phyloP scores from a whole-genome alignment of 306 rosid genomes.

The Lagenaria siceraria region DNA sequence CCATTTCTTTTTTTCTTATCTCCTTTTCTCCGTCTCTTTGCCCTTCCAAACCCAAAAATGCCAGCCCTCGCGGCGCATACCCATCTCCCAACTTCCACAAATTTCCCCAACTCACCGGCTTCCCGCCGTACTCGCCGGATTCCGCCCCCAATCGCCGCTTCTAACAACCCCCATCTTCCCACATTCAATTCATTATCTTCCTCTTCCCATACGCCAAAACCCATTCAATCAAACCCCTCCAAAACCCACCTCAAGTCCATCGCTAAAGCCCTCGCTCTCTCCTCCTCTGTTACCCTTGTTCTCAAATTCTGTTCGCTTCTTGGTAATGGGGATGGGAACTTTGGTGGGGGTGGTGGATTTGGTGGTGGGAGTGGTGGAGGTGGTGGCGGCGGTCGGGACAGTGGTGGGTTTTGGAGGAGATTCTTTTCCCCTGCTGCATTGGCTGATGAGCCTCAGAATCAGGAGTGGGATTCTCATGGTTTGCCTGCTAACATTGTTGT shows the following conservation, averaged over 20 bases:
- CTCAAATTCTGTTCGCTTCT: constrained; percentile 18
- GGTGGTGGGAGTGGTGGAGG: constrained; percentile 30
- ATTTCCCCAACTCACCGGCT: constrained; percentile 15
- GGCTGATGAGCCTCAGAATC: constrained; percentile 56
- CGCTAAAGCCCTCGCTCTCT: constrained; percentile 36
- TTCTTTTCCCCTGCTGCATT: constrained; percentile 36
- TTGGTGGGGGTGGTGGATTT: constrained; percentile 12
- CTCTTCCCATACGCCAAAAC: constrained; percentile 17
- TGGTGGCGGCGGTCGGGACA: constrained; percentile 18
- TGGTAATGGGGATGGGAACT: constrained; percentile 9
- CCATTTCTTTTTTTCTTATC: constrained; percentile 9
- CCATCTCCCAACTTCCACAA: constrained; percentile 25
- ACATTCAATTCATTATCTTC: constrained; percentile 19
- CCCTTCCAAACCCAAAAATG: constrained; percentile 15
- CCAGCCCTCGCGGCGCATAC: constrained; percentile 42
- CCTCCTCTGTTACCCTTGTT: constrained; percentile 50
- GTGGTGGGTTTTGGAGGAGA: constrained; percentile 46
- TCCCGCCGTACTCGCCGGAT: constrained; percentile 10
- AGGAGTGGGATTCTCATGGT: constrained; percentile 84
- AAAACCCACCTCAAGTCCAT: constrained; percentile 26
- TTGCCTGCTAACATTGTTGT: constrained; percentile 73
- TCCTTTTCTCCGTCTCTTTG: constrained; percentile 5
- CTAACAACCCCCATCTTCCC: constrained; percentile 9
- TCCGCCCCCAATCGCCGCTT: neutral
- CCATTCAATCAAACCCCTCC: constrained; percentile 6